Evolutionary conservation across 345 rosid genomes (phyloP).

Genomic region (Moricandia arvensis): DNA sequence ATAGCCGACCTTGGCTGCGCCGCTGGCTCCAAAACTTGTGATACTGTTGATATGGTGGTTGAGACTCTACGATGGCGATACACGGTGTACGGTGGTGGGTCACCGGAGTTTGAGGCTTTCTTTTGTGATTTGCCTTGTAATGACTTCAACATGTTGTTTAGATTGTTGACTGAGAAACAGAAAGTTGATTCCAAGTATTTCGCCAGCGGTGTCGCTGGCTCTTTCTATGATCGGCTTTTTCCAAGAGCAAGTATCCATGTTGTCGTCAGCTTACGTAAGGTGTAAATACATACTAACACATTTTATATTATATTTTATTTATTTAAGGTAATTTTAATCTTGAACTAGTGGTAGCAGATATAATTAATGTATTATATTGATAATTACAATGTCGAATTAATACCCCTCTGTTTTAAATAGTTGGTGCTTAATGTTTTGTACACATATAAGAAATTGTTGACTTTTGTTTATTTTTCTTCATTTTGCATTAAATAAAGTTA

Average conservation of each 20-base stretch:
- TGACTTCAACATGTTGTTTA: no score
- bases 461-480: no score
- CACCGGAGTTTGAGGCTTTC: constrained; percentile 57
- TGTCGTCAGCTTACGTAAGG: constrained; percentile 59
- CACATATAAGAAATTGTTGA: no score
- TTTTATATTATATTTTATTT: background rate
- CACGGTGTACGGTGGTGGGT: constrained; percentile 29
- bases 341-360: background rate
- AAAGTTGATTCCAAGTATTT: constrained; percentile 27
- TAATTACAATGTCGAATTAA: no score
- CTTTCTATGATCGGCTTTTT: constrained; percentile 54
- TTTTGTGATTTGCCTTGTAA: constrained; percentile 45
- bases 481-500: no score
- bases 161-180: constrained; percentile 12
- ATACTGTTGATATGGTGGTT: constrained; percentile 44
- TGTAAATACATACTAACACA: background rate
- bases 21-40: constrained; percentile 51
- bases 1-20: constrained; percentile 62
- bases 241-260: constrained; percentile 51
- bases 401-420: no score
- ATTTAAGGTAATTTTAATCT: background rate
- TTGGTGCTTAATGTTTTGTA: no score
- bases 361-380: background rate
- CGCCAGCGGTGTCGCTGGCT: constrained; percentile 55
- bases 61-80: constrained; percentile 41